phyloP scores from a whole-genome alignment of 1,284 basidiomycete species.

The Trametes sp. region DNA sequence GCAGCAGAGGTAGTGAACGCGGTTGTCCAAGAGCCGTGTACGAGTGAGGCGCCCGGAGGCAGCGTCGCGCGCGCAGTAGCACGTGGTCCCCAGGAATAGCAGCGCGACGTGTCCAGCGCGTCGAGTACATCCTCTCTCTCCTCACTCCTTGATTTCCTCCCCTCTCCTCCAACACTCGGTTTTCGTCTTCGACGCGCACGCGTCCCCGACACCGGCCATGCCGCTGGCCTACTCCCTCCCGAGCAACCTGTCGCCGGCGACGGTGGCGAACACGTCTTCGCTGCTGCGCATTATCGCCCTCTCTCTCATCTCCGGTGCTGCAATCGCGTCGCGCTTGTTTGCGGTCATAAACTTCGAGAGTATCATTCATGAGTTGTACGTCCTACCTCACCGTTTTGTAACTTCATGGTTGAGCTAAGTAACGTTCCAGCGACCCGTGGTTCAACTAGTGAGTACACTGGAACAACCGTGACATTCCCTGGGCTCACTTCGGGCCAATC shows the following conservation, averaged over 20 bases:
- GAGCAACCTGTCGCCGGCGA: slow-evolving; percentile 69
- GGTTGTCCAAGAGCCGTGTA: background rate
- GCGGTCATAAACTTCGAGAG: slow-evolving; percentile 98
- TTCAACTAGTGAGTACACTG: slow-evolving; percentile 85
- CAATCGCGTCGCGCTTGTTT: slow-evolving; percentile 95
- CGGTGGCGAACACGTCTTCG: slow-evolving; percentile 83
- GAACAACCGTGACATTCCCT: background rate
- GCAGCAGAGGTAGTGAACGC: background rate
- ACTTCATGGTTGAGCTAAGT: slow-evolving; percentile 16
- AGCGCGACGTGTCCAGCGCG: slow-evolving; percentile 38
- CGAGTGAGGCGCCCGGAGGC: background rate
- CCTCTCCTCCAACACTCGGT: slow-evolving; percentile 13
- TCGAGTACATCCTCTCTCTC: slow-evolving; percentile 10
- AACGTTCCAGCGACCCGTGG: slow-evolving; percentile 85
- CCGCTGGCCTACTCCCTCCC: slow-evolving; percentile 74
- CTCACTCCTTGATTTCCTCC: slow-evolving; percentile 21
- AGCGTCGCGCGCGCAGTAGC: slow-evolving; percentile 8
- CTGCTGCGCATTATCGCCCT: slow-evolving; percentile 89
- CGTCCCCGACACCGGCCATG: slow-evolving; percentile 52
- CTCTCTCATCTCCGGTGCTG: slow-evolving; percentile 89
- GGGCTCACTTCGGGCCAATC: slow-evolving; percentile 4
- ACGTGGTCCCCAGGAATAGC: slow-evolving; percentile 33
- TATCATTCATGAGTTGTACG: slow-evolving; percentile 98
- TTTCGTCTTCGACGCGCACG: slow-evolving; percentile 29
- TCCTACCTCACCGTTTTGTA: slow-evolving; percentile 28